Evolutionary conservation across 371 early-diverging fungal genomes (phyloP).

Genomic region (Lichtheimia corymbifera): DNA sequence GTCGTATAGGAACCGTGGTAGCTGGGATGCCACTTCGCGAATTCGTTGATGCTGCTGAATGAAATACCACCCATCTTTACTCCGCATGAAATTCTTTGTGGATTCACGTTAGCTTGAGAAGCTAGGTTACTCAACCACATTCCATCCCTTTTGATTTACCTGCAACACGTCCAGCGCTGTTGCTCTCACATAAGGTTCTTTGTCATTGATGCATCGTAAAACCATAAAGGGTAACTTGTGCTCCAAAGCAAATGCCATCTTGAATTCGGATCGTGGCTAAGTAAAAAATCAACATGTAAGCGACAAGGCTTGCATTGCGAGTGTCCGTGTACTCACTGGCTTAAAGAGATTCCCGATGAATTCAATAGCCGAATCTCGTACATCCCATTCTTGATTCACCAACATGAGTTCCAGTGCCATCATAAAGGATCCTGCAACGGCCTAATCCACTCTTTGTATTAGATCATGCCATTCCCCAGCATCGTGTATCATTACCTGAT

Average conservation of each 20-base stretch:
- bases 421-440: slow-evolving; percentile 22
- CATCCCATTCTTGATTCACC: slow-evolving; percentile 60
- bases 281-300: background rate
- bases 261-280: slow-evolving; percentile 17
- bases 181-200: slow-evolving; percentile 60
- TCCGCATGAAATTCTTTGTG: slow-evolving; percentile 32
- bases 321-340: slow-evolving; percentile 1
- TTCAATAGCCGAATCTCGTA: slow-evolving; percentile 56
- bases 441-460: background rate
- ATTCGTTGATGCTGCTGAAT: slow-evolving; percentile 34
- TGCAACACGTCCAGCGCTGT: slow-evolving; percentile 52
- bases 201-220: slow-evolving; percentile 49
- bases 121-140: background rate
- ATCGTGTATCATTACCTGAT: slow-evolving; percentile 13
- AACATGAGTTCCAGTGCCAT: slow-evolving; percentile 42
- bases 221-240: slow-evolving; percentile 46
- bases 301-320: background rate
- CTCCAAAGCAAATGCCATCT: slow-evolving; percentile 48
- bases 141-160: slow-evolving; percentile 13
- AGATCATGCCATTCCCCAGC: background rate
- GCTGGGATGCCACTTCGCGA: slow-evolving; percentile 21
- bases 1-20: slow-evolving; percentile 57
- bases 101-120: background rate
- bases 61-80: slow-evolving; percentile 37
- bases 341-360: slow-evolving; percentile 56